Conservation (phyloP, 202 grass and related monocot genomes). For the Panicum hallii region DNA sequence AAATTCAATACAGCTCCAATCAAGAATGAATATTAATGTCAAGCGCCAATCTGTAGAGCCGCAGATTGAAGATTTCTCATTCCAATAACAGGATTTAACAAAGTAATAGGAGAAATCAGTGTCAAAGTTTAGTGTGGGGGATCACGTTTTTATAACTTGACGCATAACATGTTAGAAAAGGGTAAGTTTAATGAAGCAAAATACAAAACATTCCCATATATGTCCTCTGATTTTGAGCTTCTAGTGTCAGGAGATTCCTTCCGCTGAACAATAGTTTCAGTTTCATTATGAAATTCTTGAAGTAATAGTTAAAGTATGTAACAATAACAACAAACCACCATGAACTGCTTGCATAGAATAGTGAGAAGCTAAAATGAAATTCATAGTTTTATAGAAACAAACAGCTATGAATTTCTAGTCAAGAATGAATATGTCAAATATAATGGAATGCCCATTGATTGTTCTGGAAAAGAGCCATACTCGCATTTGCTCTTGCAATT, state of each 20-base stretch:
- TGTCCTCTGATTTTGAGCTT: not conserved
- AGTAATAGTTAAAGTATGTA: not conserved
- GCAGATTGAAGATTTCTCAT: not conserved
- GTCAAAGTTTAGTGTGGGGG: conserved; percentile 5
- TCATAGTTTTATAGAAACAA: conserved; percentile 4
- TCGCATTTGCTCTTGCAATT: conserved; percentile 82
- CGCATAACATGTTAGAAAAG: not conserved
- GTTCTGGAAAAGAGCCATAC: conserved; percentile 52
- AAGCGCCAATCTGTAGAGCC: too few relatives aligned
- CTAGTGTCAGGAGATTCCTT: not conserved
- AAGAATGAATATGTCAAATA: conserved; percentile 32
- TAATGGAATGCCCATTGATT: conserved; percentile 3
- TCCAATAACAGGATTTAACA: conserved; percentile 27
- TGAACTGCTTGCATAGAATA: conserved; percentile 17
- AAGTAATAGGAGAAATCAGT: not conserved
- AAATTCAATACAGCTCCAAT: not conserved
- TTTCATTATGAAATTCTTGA: not conserved
- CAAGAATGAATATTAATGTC: too few relatives aligned
- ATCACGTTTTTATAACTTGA: conserved; percentile 14
- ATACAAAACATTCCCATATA: not conserved
- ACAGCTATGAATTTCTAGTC: conserved; percentile 6
- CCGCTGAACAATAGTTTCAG: not conserved
- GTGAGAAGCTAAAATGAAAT: conserved; percentile 12
- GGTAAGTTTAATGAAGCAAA: not conserved
- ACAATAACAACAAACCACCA: not conserved